A percentile compares a stretch with the other conserved stretches of the same genome.
Evolutionary conservation across 768 basidiomycete genomes (phyloP).

Genomic region (Agaricus sinodeliciosus): DNA sequence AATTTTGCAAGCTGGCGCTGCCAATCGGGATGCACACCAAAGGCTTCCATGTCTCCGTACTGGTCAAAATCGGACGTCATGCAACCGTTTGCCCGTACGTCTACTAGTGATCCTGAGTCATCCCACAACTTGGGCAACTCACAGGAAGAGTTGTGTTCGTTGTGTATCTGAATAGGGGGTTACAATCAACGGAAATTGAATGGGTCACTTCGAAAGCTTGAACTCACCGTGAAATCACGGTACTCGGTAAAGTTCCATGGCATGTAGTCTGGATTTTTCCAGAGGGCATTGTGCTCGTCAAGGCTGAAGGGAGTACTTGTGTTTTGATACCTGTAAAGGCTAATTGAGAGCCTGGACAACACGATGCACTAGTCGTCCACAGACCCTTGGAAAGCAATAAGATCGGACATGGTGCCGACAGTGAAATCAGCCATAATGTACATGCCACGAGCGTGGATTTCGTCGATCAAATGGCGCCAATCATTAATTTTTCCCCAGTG

Average conservation of each 20-base stretch:
- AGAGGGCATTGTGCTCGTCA: constrained; percentile 64
- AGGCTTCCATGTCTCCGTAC: constrained; percentile 95
- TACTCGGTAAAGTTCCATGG: constrained; percentile 89
- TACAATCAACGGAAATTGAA: constrained; percentile 5
- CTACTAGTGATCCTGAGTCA: constrained; percentile 62
- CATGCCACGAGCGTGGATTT: constrained; percentile 78
- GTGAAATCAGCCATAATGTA: constrained; percentile 93
- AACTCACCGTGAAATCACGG: constrained; percentile 66
- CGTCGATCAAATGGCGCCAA: constrained; percentile 71
- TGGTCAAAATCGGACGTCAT: constrained; percentile 86
- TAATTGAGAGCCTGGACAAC: not conserved
- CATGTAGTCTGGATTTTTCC: constrained; percentile 68
- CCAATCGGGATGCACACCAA: constrained; percentile 93
- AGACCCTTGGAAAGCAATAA: constrained; percentile 80
- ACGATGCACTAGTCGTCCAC: constrained; percentile 5
- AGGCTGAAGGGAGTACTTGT: constrained; percentile 72
- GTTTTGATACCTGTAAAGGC: constrained; percentile 58
- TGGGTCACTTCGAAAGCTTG: constrained; percentile 2
- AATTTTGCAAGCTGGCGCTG: constrained; percentile 93
- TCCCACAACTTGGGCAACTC: constrained; percentile 74
- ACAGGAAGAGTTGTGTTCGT: constrained; percentile 71
- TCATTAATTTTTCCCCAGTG: constrained; percentile 85
- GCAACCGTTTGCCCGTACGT: constrained; percentile 63
- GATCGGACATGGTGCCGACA: constrained; percentile 86
- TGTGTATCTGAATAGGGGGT: constrained; percentile 41